phyloP scores from a whole-genome alignment of 257 asterid species.

The Solanum neorickii region DNA sequence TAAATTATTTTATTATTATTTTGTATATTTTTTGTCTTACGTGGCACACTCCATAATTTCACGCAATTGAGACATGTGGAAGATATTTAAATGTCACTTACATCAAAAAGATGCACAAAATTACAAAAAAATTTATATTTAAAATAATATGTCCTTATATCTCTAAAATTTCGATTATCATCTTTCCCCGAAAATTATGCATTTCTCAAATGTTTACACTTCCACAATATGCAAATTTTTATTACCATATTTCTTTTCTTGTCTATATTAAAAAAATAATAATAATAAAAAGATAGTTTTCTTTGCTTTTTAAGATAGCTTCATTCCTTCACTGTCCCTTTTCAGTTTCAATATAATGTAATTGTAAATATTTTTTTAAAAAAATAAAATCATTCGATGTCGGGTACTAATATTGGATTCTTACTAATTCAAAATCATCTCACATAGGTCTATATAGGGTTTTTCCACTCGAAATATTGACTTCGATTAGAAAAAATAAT shows the following conservation, averaged over 20 bases:
- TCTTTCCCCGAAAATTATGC: too few species aligned
- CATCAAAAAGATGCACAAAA: too few species aligned
- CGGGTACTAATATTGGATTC: neutral
- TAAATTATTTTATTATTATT: too few species aligned
- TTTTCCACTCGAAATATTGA: neutral
- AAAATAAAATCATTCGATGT: neutral
- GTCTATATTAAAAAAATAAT: neutral
- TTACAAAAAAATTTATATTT: too few species aligned
- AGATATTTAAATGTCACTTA: too few species aligned
- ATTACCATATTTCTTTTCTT: neutral
- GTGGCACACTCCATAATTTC: too few species aligned
- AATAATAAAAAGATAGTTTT: neutral
- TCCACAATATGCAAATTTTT: neutral
- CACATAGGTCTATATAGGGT: neutral
- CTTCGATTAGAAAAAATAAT: neutral
- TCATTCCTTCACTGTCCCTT: neutral
- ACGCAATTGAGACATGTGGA: fast-evolving
- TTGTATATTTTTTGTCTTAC: fast-evolving
- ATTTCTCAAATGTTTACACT: neutral
- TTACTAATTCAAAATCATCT: neutral
- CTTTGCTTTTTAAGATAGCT: neutral
- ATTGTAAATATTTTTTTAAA: too few species aligned
- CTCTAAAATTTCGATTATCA: too few species aligned
- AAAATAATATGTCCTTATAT: too few species aligned
- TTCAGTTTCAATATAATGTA: neutral